phyloP scores from a whole-genome alignment of 805 yeast species.

The Ogataea ramenticola region DNA sequence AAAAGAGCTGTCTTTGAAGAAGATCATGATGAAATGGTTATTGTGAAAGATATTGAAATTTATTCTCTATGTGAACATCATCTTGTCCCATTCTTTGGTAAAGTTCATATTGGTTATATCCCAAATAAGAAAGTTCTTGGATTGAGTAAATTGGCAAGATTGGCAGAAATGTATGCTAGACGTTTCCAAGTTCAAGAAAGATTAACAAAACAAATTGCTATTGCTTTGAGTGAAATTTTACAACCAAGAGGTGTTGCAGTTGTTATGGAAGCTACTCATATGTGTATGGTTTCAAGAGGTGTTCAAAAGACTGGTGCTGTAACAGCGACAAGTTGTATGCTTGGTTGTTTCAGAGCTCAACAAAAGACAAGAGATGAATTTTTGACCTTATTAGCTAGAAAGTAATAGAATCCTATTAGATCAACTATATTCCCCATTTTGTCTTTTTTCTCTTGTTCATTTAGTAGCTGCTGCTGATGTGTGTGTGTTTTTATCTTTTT shows the following conservation, averaged over 20 bases:
- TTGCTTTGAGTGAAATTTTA: constrained; percentile 85
- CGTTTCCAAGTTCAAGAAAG: constrained; percentile 98
- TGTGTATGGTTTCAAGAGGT: constrained; percentile 99
- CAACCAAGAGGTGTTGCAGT: constrained; percentile 97
- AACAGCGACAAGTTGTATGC: constrained; percentile 94
- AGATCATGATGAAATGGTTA: constrained; percentile 98
- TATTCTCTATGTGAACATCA: constrained; percentile 96
- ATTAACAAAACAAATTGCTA: constrained; percentile 93
- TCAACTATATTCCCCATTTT: too few relatives aligned
- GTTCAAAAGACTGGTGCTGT: constrained; percentile 92
- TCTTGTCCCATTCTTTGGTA: constrained; percentile 94
- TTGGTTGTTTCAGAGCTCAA: constrained; percentile 89
- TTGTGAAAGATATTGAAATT: constrained; percentile 89
- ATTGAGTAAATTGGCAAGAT: constrained; percentile 82
- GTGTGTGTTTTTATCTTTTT: too few relatives aligned
- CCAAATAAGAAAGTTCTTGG: constrained; percentile 93
- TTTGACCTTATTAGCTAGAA: constrained; percentile 67
- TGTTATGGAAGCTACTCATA: constrained; percentile 94
- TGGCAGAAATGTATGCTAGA: constrained; percentile 95
- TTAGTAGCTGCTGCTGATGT: too few relatives aligned
- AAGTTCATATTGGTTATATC: constrained; percentile 95
- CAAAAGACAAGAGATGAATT: constrained; percentile 97
- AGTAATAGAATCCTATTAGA: constrained; percentile 16
- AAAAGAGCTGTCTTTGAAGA: constrained; percentile 96
- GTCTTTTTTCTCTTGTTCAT: neutral